These are phyloP conservation scores for Amylostereum areolatum DNA, from an alignment of 1,284 basidiomycete genomes.

Conservation along the genomic window DNA sequence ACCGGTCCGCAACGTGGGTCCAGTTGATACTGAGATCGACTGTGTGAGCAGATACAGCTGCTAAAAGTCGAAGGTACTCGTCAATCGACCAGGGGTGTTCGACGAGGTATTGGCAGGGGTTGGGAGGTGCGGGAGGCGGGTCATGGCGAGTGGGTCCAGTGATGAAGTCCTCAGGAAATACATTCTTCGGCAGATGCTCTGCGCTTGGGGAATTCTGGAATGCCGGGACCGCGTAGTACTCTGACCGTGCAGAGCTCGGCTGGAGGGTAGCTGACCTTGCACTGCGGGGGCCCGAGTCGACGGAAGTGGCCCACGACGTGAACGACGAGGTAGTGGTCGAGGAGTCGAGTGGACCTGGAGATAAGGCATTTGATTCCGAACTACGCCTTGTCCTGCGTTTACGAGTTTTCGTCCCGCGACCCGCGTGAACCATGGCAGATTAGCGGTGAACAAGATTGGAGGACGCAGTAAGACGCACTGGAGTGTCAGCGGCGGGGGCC, in stretches of 20 bases:
- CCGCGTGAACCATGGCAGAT: neutral
- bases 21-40: neutral
- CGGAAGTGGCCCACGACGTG: conserved; percentile 9
- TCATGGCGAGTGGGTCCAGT: neutral
- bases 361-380: conserved; percentile 8
- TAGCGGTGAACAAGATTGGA: neutral
- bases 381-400: conserved; percentile 9
- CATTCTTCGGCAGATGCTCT: conserved; percentile 5
- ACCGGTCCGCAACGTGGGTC: neutral
- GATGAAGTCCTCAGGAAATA: conserved; percentile 1
- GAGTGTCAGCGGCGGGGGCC: conserved; percentile 13
- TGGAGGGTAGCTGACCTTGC: conserved; percentile 1
- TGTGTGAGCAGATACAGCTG: neutral
- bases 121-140: neutral
- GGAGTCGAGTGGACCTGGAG: conserved; percentile 8
- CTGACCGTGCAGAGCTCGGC: conserved; percentile 4
- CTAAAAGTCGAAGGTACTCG: neutral
- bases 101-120: neutral
- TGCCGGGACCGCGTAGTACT: conserved; percentile 10
- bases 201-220: conserved; percentile 11
- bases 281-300: neutral
- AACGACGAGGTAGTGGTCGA: conserved; percentile 10
- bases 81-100: neutral
- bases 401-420: neutral
- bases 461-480: conserved; percentile 8